Evolutionary conservation across 345 rosid genomes (phyloP).

Genomic region (Noccaea bulbosa): DNA sequence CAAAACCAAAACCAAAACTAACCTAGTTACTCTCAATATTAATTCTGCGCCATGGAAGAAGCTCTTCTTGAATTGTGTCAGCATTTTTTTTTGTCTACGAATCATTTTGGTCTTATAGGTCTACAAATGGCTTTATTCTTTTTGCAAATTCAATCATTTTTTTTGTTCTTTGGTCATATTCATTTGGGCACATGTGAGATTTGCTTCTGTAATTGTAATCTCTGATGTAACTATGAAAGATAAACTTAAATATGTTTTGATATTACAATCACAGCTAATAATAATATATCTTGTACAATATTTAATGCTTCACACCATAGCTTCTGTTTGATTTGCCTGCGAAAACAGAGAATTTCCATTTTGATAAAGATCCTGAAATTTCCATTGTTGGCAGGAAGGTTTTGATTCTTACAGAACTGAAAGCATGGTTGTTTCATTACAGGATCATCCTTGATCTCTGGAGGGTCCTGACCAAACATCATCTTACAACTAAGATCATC

Average conservation of each 20-base stretch:
- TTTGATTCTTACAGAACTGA: conserved; percentile 63
- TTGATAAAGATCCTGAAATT: neutral
- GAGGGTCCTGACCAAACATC: conserved; percentile 91
- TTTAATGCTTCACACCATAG: conserved; percentile 56
- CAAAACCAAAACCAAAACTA: conserved; percentile 33
- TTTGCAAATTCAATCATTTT: conserved; percentile 1
- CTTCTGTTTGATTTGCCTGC: conserved; percentile 73
- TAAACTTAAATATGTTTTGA: conserved; percentile 22
- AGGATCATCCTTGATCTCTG: conserved; percentile 67
- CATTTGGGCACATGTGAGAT: conserved; percentile 21
- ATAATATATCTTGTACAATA: conserved; percentile 9
- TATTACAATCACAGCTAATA: conserved; percentile 4
- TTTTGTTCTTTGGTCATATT: conserved; percentile 11
- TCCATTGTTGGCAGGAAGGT: conserved; percentile 12
- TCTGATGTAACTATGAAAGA: conserved; percentile 9
- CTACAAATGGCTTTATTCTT: conserved; percentile 7
- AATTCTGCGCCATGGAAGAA: conserved; percentile 8
- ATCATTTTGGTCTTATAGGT: conserved; percentile 32
- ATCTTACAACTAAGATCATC: conserved; percentile 93
- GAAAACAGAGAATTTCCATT: conserved; percentile 21
- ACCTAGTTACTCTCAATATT: conserved; percentile 30
- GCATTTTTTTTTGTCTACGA: neutral
- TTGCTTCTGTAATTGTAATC: conserved; percentile 35
- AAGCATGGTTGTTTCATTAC: conserved; percentile 84
- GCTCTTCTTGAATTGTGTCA: conserved; percentile 26